Evolutionary conservation across 345 rosid species (phyloP).

Genomic region (Punica granatum): DNA sequence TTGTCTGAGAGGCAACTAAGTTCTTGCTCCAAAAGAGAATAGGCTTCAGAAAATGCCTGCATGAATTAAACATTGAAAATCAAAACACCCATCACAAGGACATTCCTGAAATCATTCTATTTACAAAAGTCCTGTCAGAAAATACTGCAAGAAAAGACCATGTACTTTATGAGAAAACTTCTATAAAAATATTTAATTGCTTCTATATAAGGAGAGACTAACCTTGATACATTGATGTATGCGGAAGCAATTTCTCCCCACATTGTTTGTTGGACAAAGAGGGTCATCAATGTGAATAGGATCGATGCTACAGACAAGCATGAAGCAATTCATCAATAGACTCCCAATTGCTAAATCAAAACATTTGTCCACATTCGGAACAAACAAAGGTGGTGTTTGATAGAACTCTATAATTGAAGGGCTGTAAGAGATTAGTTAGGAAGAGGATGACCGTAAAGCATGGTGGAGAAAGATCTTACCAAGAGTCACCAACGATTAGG

Average conservation of each 20-base stretch:
- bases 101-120: not conserved
- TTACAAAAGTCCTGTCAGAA: not conserved
- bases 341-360: not conserved
- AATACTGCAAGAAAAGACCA: not conserved
- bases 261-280: conserved; percentile 83
- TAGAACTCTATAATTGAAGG: not conserved
- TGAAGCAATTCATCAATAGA: conserved; percentile 15
- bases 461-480: no score
- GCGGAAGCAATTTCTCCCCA: conserved; percentile 96
- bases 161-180: not conserved
- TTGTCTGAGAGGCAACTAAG: conserved; percentile 35
- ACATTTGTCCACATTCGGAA: not conserved
- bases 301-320: conserved; percentile 56
- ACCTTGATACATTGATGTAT: conserved; percentile 99
- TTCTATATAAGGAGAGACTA: conserved; percentile 13
- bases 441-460: not conserved
- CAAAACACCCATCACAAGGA: not conserved
- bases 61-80: conserved; percentile 13
- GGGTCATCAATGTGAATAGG: conserved; percentile 97
- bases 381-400: not conserved
- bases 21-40: conserved; percentile 75
- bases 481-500: not conserved
- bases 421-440: not conserved
- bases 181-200: not conserved
- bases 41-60: conserved; percentile 97